A percentile compares a stretch with the other conserved stretches of the same genome.
Conservation (phyloP, 2,329 filamentous ascomycete species). For the Parastagonospora nodorum region DNA sequence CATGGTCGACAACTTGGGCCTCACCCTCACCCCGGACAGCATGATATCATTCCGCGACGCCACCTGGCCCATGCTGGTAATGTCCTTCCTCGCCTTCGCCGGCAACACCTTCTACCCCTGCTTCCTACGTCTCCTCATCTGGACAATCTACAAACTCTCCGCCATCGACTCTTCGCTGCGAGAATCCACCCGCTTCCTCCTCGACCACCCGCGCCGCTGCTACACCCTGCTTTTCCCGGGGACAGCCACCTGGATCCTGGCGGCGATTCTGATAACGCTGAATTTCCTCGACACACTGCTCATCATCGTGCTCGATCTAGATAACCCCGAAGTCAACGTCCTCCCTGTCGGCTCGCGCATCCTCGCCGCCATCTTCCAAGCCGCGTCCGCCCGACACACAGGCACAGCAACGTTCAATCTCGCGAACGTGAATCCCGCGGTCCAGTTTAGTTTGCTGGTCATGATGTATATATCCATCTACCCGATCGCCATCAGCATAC, state of each 20-base stretch:
- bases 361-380: not conserved
- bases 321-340: not conserved
- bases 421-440: not conserved
- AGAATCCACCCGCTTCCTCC: not conserved
- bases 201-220: conserved; percentile 1
- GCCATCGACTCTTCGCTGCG: not conserved
- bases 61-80: not conserved
- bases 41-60: not conserved
- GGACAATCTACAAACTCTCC: not conserved
- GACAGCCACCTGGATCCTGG: not conserved
- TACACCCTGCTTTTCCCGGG: not conserved
- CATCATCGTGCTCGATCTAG: not conserved
- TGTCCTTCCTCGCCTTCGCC: not conserved
- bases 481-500: not conserved
- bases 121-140: not conserved
- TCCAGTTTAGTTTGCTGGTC: not conserved
- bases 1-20: not conserved
- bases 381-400: not conserved
- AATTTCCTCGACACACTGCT: not conserved
- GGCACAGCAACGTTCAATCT: not conserved
- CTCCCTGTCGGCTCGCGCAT: not conserved
- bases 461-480: conserved; percentile 1
- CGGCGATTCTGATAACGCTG: not conserved
- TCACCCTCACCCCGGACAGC: not conserved
- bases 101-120: not conserved